Evolutionary conservation across 306 rosid genomes (phyloP).

Genomic region (Trichosanthes cucumerina): DNA sequence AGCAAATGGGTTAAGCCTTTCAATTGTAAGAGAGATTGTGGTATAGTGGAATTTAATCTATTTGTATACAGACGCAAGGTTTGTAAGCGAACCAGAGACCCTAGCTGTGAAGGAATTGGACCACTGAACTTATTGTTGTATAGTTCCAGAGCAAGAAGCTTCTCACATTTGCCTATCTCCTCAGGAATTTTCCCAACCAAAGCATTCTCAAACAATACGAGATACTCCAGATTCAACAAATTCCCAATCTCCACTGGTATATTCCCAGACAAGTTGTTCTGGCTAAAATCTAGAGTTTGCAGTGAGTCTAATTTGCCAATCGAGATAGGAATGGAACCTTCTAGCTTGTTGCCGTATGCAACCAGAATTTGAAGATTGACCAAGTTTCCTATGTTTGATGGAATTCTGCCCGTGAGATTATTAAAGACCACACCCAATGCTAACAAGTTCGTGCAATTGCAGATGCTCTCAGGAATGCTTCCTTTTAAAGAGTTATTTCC

Average conservation of each 20-base stretch:
- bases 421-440: conserved; percentile 31
- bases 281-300: conserved; percentile 46
- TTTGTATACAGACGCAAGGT: conserved; percentile 35
- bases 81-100: conserved; percentile 40
- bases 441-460: conserved; percentile 52
- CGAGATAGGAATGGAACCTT: conserved; percentile 58
- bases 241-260: conserved; percentile 57
- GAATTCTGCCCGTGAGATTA: conserved; percentile 53
- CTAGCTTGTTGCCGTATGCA: conserved; percentile 38
- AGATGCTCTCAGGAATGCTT: conserved; percentile 57
- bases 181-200: conserved; percentile 51
- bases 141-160: conserved; percentile 42
- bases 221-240: conserved; percentile 32
- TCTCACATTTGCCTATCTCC: conserved; percentile 42
- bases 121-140: conserved; percentile 40
- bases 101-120: conserved; percentile 57
- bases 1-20: conserved; percentile 48
- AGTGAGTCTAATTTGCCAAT: conserved; percentile 41
- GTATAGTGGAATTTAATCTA: conserved; percentile 52
- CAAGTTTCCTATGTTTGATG: conserved; percentile 45
- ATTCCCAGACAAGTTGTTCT: conserved; percentile 49
- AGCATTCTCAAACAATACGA: conserved; percentile 35
- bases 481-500: conserved; percentile 43
- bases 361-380: conserved; percentile 28
- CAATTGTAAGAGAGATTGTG: conserved; percentile 46